Base-by-base conservation (phyloP, 768 basidiomycete species). In the Agrocybe pediades region DNA sequence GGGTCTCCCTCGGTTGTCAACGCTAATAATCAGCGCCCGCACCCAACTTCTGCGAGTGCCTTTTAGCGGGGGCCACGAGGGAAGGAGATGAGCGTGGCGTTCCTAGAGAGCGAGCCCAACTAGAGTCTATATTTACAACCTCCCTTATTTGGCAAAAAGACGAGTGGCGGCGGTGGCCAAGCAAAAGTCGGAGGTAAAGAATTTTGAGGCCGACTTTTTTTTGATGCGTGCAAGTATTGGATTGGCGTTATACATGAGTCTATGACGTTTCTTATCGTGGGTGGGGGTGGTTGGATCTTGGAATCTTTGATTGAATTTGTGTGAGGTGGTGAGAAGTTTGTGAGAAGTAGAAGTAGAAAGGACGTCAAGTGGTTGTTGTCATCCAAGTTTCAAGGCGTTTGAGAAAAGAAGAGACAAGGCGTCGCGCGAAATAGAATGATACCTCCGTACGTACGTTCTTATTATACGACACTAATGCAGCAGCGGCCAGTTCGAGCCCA, bases 371-470 rank as follows among this genome's bases (percentile, higher is more conserved):
- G n/a, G n/a, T n/a, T n/a, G n/a, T n/a, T n/a, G n/a, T n/a, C n/a
- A n/a, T n/a, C n/a, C n/a, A n/a, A n/a, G n/a, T n/a, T n/a, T n/a
- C n/a, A n/a, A n/a, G n/a, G n/a, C n/a, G n/a, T n/a, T n/a, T n/a
- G n/a, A n/a, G n/a, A n/a, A n/a, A n/a, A n/a, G 33, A 36, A 36
- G 33, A 41, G 50, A 44, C 41, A 51, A 47, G 24, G 27, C 33
- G 33, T 36, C 33, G 33, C 33, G 33, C 13, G 33, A 36, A 36
- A 36, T 36, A 13, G 4, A 3, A 4, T 36, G 33, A 13, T 4
- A 36, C 13, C 33, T 36, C 33, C 33, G 33, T n/a, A n/a, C n/a
- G n/a, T n/a, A n/a, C n/a, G n/a, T n/a, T n/a, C n/a, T n/a, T n/a
- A n/a, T n/a, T n/a, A n/a, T n/a, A n/a, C n/a, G n/a, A n/a, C n/a